Percentiles rank a stretch among this genome's conserved stretches.
Evolutionary conservation across 345 rosid species (phyloP).

Genomic region (Populus euphratica): DNA sequence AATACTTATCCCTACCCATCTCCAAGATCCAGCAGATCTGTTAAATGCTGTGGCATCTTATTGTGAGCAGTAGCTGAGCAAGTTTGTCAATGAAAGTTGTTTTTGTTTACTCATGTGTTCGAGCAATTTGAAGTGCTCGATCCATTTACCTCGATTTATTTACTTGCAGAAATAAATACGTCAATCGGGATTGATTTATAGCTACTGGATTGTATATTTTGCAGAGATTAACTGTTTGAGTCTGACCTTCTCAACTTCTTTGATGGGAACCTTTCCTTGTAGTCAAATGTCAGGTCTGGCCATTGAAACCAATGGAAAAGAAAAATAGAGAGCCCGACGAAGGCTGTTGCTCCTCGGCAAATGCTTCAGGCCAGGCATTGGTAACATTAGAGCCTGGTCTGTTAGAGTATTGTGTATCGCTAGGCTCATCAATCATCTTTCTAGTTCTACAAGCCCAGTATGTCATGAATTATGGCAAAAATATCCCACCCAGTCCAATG

Average conservation of each 20-base stretch:
- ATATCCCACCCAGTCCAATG: too few relatives aligned
- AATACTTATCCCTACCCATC: not conserved
- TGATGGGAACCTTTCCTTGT: too few relatives aligned
- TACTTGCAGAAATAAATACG: too few relatives aligned
- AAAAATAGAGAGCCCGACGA: too few relatives aligned
- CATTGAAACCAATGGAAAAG: too few relatives aligned
- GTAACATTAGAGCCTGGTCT: too few relatives aligned
- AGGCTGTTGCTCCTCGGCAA: too few relatives aligned
- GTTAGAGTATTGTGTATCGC: not conserved
- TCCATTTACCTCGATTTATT: too few relatives aligned
- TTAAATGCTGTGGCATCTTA: conserved; percentile 2
- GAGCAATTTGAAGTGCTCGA: not conserved
- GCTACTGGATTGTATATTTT: not conserved
- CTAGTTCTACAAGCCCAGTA: not conserved
- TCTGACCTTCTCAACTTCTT: not conserved
- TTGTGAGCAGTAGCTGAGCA: not conserved
- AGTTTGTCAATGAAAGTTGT: not conserved
- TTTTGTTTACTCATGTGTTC: not conserved
- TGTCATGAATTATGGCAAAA: too few relatives aligned
- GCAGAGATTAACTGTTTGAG: not conserved
- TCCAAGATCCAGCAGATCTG: not conserved
- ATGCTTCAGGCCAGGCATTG: too few relatives aligned
- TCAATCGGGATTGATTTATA: too few relatives aligned
- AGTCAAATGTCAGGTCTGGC: too few relatives aligned
- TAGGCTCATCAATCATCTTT: not conserved